Percentiles rank a stretch among this genome's conserved stretches.
phyloP scores from a whole-genome alignment of 2,329 filamentous ascomycete species.

The Fusarium humuli region DNA sequence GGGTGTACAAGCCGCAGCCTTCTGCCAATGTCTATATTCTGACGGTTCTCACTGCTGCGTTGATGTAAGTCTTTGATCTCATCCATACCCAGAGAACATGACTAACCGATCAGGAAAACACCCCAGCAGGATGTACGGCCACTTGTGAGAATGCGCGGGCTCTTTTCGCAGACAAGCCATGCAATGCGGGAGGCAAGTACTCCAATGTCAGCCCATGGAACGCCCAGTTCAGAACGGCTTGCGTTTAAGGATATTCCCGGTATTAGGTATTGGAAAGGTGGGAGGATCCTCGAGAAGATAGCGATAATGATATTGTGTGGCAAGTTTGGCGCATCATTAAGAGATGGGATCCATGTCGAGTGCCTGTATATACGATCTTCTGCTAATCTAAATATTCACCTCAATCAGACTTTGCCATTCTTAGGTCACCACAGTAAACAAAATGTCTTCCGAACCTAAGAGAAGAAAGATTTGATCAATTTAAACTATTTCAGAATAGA shows the following conservation, averaged over 20 bases:
- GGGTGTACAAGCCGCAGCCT: background rate
- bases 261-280: no score
- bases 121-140: background rate
- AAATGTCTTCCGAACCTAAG: no score
- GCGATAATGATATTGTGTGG: no score
- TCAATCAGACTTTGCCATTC: no score
- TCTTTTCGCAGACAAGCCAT: background rate
- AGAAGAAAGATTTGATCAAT: background rate
- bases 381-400: background rate
- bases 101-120: background rate
- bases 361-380: background rate
- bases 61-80: background rate
- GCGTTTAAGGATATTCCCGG: background rate
- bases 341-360: no score
- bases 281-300: no score
- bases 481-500: rapidly evolving
- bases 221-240: background rate
- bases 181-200: background rate
- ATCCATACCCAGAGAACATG: rapidly evolving
- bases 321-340: no score
- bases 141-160: background rate
- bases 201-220: background rate
- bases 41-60: background rate
- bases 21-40: background rate
- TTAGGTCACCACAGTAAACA: no score